Evolutionary conservation across 2,329 filamentous ascomycete genomes (phyloP).

Genomic region (Hypoxylon sp.): DNA sequence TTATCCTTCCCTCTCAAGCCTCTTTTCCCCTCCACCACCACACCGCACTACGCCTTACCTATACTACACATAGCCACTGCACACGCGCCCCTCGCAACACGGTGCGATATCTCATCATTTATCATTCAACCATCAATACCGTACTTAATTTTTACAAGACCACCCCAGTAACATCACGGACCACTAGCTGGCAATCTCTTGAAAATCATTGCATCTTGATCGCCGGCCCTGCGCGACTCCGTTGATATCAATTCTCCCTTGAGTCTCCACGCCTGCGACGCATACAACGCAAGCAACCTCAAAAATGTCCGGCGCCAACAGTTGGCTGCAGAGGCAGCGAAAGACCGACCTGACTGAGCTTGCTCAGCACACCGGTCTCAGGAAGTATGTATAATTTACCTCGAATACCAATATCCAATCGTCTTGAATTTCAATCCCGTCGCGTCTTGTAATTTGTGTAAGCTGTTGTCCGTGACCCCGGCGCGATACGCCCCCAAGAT

Average conservation of each 20-base stretch:
- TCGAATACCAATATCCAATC: constrained; percentile 1
- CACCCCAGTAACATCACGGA: constrained; percentile 41
- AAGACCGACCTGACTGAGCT: constrained; percentile 83
- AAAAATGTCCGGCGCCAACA: constrained; percentile 73
- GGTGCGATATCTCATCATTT: constrained; percentile 23
- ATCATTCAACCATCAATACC: constrained; percentile 14
- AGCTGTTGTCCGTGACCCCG: constrained; percentile 2
- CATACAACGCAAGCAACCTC: constrained; percentile 28
- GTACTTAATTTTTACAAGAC: constrained; percentile 5
- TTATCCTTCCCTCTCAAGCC: too few relatives aligned
- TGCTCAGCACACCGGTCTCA: constrained; percentile 76
- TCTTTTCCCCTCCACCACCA: constrained; percentile 27
- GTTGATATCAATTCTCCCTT: constrained; percentile 42
- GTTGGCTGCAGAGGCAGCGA: constrained; percentile 84
- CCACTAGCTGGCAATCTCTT: constrained; percentile 38
- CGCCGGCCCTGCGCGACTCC: constrained; percentile 52
- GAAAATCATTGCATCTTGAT: constrained; percentile 49
- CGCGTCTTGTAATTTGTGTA: constrained; percentile 23
- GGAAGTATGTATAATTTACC: constrained; percentile 71
- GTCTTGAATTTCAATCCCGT: constrained; percentile 17
- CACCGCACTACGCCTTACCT: background rate
- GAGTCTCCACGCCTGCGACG: constrained; percentile 17
- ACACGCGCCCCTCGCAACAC: constrained; percentile 41
- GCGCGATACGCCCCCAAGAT: constrained; percentile 12
- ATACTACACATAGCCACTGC: constrained; percentile 17